Conservation (phyloP, 768 basidiomycete species). For the Naganishia antarctica region DNA sequence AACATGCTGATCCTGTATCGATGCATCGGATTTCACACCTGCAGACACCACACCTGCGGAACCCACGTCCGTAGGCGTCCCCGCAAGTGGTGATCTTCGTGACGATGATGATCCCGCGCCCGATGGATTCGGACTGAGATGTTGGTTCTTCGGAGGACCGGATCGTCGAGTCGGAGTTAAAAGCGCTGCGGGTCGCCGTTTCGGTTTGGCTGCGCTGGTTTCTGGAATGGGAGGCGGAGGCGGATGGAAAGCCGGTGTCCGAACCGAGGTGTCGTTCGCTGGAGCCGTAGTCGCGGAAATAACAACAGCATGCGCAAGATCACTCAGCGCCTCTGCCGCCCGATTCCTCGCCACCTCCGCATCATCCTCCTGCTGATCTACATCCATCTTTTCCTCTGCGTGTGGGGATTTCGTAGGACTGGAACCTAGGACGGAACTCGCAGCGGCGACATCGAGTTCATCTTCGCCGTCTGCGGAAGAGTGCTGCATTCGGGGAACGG, state of each 20-base stretch:
- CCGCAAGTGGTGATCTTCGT: neutral
- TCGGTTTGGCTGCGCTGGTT: too few relatives aligned
- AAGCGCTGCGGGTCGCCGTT: neutral
- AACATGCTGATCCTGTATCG: too few relatives aligned
- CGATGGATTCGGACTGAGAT: neutral
- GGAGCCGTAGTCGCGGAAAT: neutral
- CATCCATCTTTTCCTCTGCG: neutral
- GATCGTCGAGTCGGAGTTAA: constrained; percentile 6
- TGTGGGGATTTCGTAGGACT: neutral
- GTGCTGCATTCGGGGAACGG: neutral
- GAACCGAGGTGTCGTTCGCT: neutral
- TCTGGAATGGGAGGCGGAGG: too few relatives aligned
- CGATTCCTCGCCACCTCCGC: constrained; percentile 4
- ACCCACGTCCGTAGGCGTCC: neutral
- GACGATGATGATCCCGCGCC: neutral
- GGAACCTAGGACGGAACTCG: constrained; percentile 4
- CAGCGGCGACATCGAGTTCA: constrained; percentile 4
- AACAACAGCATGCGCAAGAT: constrained; percentile 9
- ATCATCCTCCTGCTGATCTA: neutral
- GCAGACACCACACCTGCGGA: too few relatives aligned
- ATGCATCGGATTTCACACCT: too few relatives aligned
- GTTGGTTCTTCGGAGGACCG: neutral
- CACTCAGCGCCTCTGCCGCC: constrained; percentile 4
- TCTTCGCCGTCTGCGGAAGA: neutral
- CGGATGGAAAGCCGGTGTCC: neutral